These are phyloP conservation scores for Cystofilobasidium capitatum DNA, from an alignment of 768 basidiomycete genomes.

Conservation along the genomic window DNA sequence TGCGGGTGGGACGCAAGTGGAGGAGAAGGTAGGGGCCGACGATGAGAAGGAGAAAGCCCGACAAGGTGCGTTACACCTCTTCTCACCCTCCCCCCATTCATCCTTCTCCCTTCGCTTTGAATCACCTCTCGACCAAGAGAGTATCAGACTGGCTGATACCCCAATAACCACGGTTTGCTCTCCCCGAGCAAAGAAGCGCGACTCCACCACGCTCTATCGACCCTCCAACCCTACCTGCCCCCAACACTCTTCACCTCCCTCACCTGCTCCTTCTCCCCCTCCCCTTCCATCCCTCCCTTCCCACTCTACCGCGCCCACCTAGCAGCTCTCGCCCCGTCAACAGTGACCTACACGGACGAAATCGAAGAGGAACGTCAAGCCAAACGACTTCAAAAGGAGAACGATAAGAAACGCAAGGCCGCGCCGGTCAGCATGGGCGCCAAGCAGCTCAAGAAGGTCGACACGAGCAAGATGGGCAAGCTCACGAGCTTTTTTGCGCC, in stretches of 20 bases:
- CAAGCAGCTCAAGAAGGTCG: conserved; percentile 12
- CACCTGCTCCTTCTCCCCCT: background rate
- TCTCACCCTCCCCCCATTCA: no score
- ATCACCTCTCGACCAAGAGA: background rate
- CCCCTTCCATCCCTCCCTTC: background rate
- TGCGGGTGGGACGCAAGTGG: background rate
- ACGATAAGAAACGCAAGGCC: conserved; percentile 15
- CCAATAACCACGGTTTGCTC: background rate
- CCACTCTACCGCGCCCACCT: conserved; percentile 10
- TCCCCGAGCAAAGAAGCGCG: conserved; percentile 8
- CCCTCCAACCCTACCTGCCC: conserved; percentile 17
- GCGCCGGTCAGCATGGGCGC: conserved; percentile 12
- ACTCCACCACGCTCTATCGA: conserved; percentile 8
- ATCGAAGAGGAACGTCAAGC: background rate
- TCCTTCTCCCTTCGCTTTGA: background rate
- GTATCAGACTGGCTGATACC: background rate
- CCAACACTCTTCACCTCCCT: conserved; percentile 2
- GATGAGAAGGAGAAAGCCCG: conserved; percentile 7
- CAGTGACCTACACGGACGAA: background rate
- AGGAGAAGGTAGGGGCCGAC: background rate
- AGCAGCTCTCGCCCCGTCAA: conserved; percentile 1
- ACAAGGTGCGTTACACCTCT: conserved; percentile 20
- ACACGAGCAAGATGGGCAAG: conserved; percentile 18
- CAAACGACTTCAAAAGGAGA: background rate
- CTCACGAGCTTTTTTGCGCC: conserved; percentile 16